phyloP scores from a whole-genome alignment of 139 green algal species.

The Ostreobium quekettii region DNA sequence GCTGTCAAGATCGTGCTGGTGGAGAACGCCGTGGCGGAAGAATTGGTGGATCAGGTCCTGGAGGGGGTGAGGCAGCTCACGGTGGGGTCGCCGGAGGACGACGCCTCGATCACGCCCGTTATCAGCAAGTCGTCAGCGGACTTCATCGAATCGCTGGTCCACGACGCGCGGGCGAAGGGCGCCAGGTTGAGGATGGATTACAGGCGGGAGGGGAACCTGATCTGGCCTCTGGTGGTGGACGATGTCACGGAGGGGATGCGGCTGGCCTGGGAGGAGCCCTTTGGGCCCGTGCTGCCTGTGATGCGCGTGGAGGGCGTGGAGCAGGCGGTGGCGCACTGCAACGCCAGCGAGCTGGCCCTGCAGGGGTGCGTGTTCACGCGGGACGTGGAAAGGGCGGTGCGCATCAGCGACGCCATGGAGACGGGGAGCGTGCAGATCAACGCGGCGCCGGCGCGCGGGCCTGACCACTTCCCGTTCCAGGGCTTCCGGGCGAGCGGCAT shows the following conservation, averaged over 20 bases:
- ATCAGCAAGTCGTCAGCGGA: constrained; percentile 73
- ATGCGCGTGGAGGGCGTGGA: constrained; percentile 66
- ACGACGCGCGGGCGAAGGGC: constrained; percentile 38
- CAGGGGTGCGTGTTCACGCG: constrained; percentile 91
- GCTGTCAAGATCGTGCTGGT: constrained; percentile 83
- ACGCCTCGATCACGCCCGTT: constrained; percentile 80
- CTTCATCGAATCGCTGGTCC: constrained; percentile 85
- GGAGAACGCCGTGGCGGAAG: constrained; percentile 63
- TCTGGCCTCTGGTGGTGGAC: constrained; percentile 88
- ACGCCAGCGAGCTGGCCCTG: constrained; percentile 70
- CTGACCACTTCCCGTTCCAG: constrained; percentile 83
- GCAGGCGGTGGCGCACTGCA: constrained; percentile 81
- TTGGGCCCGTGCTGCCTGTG: constrained; percentile 89
- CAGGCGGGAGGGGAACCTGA: constrained; percentile 75
- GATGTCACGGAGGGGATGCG: constrained; percentile 81
- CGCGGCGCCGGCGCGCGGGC: constrained; percentile 72
- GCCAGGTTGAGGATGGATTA: constrained; percentile 29
- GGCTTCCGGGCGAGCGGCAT: constrained; percentile 88
- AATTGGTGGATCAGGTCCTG: constrained; percentile 50
- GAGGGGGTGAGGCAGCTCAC: constrained; percentile 59
- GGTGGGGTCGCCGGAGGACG: constrained; percentile 78
- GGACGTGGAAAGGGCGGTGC: constrained; percentile 81
- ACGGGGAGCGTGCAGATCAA: constrained; percentile 94
- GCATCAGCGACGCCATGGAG: constrained; percentile 83
- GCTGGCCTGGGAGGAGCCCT: constrained; percentile 92